Base-by-base conservation (phyloP, 2,329 filamentous ascomycete species). In the Aspergillus melleus region DNA sequence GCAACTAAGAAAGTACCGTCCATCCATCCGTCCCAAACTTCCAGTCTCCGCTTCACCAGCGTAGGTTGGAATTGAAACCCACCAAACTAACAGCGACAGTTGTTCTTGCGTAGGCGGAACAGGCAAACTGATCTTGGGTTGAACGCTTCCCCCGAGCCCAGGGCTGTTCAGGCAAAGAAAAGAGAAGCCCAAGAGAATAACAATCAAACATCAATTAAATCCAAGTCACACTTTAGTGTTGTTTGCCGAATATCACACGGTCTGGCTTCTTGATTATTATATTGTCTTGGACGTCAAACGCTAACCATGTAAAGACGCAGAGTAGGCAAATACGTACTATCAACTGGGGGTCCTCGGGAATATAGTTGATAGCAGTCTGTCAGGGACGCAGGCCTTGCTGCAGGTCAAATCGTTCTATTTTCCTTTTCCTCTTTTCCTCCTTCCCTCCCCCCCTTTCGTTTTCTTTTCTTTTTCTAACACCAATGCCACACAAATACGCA, bases 401-500 rank as follows among this genome's bases (percentile, higher is more conserved):
- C 59, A 61, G 54, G 60, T 55, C 55, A 42, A 54, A 57, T 52
- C 16, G 36, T n/a, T 42, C 36, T 36, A 36, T 11, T 42, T 42
- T n/a, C 9, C 36, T 42, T 14, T 6, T n/a, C 6, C 36, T 16
- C 36, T 42, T n/a, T 6, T 1, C 14, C 16, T n/a, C 16, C 14
- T 22, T 22, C 2, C 14, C 14, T n/a, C 16, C 6, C 16, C 16
- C 16, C 16, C 14, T 42, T n/a, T 42, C 14, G 6, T 42, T 42
- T n/a, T 42, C 6, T 42, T 42, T n/a, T 42, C 16, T 42, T 42
- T 44, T 55, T 59, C 56, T 30, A 32, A 22, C 42, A 51, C 39
- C 59, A 66, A 66, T 66, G 64, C 64, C 63, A 66, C 64, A 63
- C 64, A 65, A 63, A 59, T 58, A 62, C 51, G 46, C 58, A 64